A percentile compares a stretch with the other conserved stretches of the same genome.
These are phyloP conservation scores for Orbilia javanica DNA, from an alignment of 2,329 filamentous ascomycete species.

Conservation along the genomic window DNA sequence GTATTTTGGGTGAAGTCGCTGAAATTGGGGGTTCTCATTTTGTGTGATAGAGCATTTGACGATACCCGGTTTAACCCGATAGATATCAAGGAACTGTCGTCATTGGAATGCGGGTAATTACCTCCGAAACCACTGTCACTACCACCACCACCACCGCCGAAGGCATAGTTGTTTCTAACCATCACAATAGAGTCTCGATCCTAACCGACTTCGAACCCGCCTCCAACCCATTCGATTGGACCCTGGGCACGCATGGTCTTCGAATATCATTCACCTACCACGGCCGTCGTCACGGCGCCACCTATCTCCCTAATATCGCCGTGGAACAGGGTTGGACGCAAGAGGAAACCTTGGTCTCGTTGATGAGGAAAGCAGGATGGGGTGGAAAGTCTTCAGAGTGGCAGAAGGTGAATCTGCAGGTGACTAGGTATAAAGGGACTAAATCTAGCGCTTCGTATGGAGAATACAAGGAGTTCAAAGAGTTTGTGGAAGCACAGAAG, in stretches of 20 bases:
- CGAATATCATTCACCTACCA: constrained; percentile 85
- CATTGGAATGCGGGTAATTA: constrained; percentile 66
- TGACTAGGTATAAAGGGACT: constrained; percentile 87
- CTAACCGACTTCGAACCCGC: constrained; percentile 86
- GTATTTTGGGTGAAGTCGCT: not conserved
- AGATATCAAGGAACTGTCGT: constrained; percentile 70
- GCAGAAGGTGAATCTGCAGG: constrained; percentile 81
- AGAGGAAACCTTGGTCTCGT: constrained; percentile 87
- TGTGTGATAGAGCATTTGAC: constrained; percentile 68
- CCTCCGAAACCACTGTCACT: not conserved
- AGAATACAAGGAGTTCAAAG: constrained; percentile 83
- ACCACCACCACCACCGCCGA: not conserved
- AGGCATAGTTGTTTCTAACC: constrained; percentile 64
- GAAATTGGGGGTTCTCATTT: not conserved
- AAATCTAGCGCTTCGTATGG: constrained; percentile 78
- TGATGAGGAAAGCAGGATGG: constrained; percentile 97
- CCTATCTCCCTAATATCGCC: constrained; percentile 92
- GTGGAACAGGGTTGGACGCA: constrained; percentile 94
- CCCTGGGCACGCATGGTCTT: constrained; percentile 85
- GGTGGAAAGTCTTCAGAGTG: constrained; percentile 75
- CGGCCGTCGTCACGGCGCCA: constrained; percentile 81
- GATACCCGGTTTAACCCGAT: constrained; percentile 75
- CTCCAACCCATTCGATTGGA: constrained; percentile 83
- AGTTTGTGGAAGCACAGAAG: constrained; percentile 72
- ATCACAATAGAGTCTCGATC: constrained; percentile 76